Base-by-base conservation (phyloP, 306 rosid genomes). In the Malus sylvestris region DNA sequence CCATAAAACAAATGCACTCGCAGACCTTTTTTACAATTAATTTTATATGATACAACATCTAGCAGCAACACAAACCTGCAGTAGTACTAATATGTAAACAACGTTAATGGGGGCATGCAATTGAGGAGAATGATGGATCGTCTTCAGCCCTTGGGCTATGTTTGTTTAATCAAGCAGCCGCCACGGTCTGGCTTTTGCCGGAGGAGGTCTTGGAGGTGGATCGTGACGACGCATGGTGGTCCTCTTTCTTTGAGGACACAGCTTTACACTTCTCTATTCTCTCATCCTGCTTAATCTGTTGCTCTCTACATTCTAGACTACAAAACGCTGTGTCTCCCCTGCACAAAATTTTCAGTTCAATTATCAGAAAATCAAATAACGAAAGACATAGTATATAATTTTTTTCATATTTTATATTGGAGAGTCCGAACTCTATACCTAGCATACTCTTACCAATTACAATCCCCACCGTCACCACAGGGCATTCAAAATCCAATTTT, bases 251-350 rank as follows among this genome's bases (percentile, higher is more conserved):
- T 18, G 91, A 63, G 4, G 68, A n/a, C 18, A 25, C 59, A 22
- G 33, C 67, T 58, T 64, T 84, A 71, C 73, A 74, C 83, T 88
- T 85, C 25, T 89, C 92, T 70, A 73, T 80, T 66, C 83, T 82
- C 81, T 82, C 83, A 22, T 92, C 98, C 65, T 86, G 82, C 76
- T 85, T 86, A 77, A 94, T 94, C 80, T 86, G 93, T 75, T 83
- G 45, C 88, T 90, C 95, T 77, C 98, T 89, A 71, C 98, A 94
- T 82, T 94, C 98, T 58, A 78, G 81, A 79, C 97, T 94, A 81
- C 98, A 94, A 85, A 94, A 94, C 20, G 97, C 98, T 1, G 91
- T 79, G 75, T 94, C 98, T 59, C 98, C 98, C 89, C 98, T 94
- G 86, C 13, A 81, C 3, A n/a, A 49, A 35, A 4, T 46, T 46